Evolutionary conservation across 306 rosid genomes (phyloP).

Genomic region (Pyrus bretschneideri): DNA sequence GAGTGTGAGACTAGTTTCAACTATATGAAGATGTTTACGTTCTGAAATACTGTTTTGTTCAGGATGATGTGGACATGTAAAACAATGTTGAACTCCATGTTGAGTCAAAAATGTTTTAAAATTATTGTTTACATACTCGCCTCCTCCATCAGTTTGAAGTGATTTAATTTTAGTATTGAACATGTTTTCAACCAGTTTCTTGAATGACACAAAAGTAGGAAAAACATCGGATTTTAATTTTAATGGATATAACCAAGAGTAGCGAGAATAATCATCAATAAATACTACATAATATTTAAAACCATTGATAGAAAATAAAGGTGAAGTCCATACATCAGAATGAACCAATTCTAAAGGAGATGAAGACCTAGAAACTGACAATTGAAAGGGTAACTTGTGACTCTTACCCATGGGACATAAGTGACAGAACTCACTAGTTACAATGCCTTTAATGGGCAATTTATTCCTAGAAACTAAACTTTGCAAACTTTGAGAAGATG

Average conservation of each 20-base stretch:
- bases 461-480: background rate
- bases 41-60: background rate
- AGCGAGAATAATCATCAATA: background rate
- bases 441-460: background rate
- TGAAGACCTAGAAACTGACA: background rate
- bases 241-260: background rate
- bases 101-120: background rate
- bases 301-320: background rate
- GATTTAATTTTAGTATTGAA: background rate
- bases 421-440: background rate
- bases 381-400: background rate
- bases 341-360: background rate
- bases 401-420: background rate
- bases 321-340: background rate
- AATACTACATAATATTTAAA: background rate
- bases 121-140: background rate
- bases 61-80: background rate
- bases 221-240: background rate
- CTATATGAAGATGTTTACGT: background rate
- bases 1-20: background rate
- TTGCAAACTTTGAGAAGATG: background rate
- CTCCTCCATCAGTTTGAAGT: background rate
- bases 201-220: background rate
- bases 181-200: background rate
- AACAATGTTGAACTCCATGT: background rate